Conservation (phyloP, 176 grass and related monocot species). For the Saccharum spontaneum region DNA sequence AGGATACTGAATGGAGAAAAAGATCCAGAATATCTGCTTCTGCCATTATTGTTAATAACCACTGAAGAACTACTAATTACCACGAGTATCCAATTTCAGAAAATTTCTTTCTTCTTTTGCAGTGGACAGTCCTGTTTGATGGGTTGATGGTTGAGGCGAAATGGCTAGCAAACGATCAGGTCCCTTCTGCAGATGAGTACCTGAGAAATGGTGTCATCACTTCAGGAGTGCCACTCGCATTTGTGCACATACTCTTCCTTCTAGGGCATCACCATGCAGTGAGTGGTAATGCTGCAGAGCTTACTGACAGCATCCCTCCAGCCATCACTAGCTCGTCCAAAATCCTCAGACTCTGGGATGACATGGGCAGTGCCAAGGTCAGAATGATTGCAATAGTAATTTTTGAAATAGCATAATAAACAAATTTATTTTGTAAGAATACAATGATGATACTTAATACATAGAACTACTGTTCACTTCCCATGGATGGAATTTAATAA, state of each 20-base stretch:
- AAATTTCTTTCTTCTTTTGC: background rate
- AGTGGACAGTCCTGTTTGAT: constrained; percentile 62
- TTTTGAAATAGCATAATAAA: too few relatives aligned
- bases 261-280: constrained; percentile 34
- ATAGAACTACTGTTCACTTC: too few relatives aligned
- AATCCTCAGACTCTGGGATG: constrained; percentile 64
- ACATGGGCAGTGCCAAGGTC: constrained; percentile 63
- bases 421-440: too few relatives aligned
- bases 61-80: too few relatives aligned
- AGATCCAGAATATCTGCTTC: too few relatives aligned
- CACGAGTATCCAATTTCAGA: too few relatives aligned
- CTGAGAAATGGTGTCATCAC: constrained; percentile 46
- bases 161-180: constrained; percentile 46
- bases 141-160: constrained; percentile 51
- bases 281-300: background rate
- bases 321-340: constrained; percentile 35
- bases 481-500: too few relatives aligned
- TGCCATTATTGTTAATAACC: too few relatives aligned
- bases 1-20: too few relatives aligned
- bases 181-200: constrained; percentile 36
- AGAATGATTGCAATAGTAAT: too few relatives aligned
- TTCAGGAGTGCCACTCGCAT: constrained; percentile 27
- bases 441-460: too few relatives aligned
- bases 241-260: constrained; percentile 28
- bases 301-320: background rate